These are phyloP conservation scores for Collariella sp. DNA, from an alignment of 495 filamentous ascomycete species.

Conservation along the genomic window DNA sequence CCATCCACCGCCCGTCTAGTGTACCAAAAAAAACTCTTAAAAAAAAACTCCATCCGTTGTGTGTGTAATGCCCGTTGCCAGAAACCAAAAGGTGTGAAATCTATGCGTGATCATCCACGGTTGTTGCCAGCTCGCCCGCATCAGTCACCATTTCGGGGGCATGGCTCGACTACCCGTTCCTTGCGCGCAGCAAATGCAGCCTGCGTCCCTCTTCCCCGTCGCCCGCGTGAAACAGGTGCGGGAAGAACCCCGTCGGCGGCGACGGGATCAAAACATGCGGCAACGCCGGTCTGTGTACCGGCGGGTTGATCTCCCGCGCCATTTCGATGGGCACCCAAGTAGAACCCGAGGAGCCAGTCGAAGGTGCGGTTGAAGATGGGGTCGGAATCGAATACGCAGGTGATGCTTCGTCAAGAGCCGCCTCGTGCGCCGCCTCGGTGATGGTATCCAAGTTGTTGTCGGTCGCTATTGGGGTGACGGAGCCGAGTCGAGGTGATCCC, in stretches of 20 bases:
- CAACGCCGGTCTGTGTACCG: slow-evolving; percentile 1
- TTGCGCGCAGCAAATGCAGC: slow-evolving; percentile 22
- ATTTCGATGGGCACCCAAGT: no score
- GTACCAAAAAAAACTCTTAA: no score
- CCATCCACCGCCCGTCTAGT: neutral
- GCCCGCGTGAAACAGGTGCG: slow-evolving; percentile 8
- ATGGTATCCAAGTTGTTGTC: slow-evolving; percentile 31
- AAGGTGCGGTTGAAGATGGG: neutral
- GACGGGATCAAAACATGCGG: slow-evolving; percentile 11
- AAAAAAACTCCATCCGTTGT: neutral
- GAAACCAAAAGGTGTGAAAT: neutral
- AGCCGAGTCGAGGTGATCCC: slow-evolving; percentile 9
- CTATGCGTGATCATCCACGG: neutral
- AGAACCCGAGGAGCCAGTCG: neutral
- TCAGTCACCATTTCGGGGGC: neutral
- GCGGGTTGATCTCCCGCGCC: neutral
- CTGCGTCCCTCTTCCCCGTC: slow-evolving; percentile 21
- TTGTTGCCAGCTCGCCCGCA: no score
- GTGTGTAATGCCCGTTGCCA: neutral
- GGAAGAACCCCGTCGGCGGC: slow-evolving; percentile 14
- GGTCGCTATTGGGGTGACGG: neutral
- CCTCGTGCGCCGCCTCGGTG: slow-evolving; percentile 17
- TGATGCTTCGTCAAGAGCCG: neutral
- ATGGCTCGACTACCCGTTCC: slow-evolving; percentile 20
- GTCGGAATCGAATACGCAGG: neutral